Percentiles rank a stretch among this genome's conserved stretches.
These are phyloP conservation scores for Chloranthus sessilifolius DNA, from an alignment of 164 flowering plant genomes.

Conservation along the genomic window DNA sequence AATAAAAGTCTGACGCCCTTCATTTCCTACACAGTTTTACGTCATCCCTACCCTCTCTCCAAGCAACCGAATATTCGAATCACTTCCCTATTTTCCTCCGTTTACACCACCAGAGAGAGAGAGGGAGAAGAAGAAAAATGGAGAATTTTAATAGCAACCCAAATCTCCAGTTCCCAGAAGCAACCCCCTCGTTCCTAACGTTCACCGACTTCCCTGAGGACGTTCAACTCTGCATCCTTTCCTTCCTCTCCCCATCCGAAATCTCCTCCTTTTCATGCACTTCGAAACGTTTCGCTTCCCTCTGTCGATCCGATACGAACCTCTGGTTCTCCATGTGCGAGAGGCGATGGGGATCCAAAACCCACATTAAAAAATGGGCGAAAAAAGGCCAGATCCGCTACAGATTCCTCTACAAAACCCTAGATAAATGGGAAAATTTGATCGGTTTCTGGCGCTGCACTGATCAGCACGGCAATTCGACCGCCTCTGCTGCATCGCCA, in stretches of 20 bases:
- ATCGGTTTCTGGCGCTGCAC: constrained; percentile 86
- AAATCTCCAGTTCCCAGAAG: too few relatives aligned
- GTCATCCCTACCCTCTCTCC: too few relatives aligned
- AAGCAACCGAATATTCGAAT: too few relatives aligned
- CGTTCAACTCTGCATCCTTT: constrained; percentile 70
- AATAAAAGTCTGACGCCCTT: too few relatives aligned
- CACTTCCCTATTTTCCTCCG: too few relatives aligned
- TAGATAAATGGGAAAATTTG: constrained; percentile 52
- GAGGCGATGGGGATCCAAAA: constrained; percentile 60
- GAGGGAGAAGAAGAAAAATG: too few relatives aligned
- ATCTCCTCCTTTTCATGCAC: constrained; percentile 61
- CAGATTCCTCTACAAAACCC: constrained; percentile 51
- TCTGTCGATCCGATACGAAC: constrained; percentile 40
- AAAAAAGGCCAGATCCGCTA: constrained; percentile 37
- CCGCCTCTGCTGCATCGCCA: constrained; percentile 19
- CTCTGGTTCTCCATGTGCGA: constrained; percentile 76
- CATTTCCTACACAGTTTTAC: too few relatives aligned
- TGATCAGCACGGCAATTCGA: constrained; percentile 13
- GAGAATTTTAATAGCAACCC: too few relatives aligned
- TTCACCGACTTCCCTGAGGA: constrained; percentile 82
- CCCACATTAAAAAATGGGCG: constrained; percentile 65
- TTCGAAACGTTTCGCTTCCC: constrained; percentile 44
- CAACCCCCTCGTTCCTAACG: too few relatives aligned
- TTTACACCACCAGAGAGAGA: too few relatives aligned
- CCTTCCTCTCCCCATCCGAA: constrained; percentile 63